Base-by-base conservation (phyloP, 1,284 basidiomycete genomes). In the Omphalotus olearius region DNA sequence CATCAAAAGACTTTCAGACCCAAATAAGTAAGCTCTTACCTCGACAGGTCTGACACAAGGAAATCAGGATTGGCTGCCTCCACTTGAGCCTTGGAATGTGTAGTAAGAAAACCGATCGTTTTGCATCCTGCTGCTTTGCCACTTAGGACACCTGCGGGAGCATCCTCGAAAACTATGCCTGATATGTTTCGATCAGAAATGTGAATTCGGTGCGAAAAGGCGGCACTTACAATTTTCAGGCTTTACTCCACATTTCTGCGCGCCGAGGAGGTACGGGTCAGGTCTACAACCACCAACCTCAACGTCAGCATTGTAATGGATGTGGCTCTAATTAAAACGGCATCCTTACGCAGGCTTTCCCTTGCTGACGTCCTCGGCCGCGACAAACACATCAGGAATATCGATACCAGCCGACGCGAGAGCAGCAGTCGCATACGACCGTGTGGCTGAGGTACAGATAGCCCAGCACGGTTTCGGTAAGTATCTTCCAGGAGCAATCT, bases 131-230 rank as follows among this genome's bases (percentile, higher is more conserved):
- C 88, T 0, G 84, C 80, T 28, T 80, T 73, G 7, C 91, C 91
- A 50, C 88, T 85, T 40, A 70, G 73, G 52, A 94, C 74, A 13
- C 91, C 93, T 6, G 79, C 79, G 1, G 91, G 92, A 1, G 93
- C 90, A 69, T 95, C 93, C 66, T 94, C 92, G 38, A 94, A 77
- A 9, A 94, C 91, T 48, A 94, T 73, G 59, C 83, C 85, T 88
- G 46, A 39, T 56, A 28, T 47, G 45, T 41, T 35, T 38, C 50
- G 43, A 50, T 45, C 44, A 35, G 42, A 33, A 35, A 17, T 25
- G 10, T 26, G 46, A 43, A 17, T 46, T 44, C 35, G 38, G 20
- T 23, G 41, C 25, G 17, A 11, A 11, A 48, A 41, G 30, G 18
- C 16, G 47, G 25, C 10, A 64, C 75, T 55, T 49, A 80, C 86